Evolutionary conservation across 768 basidiomycete genomes (phyloP), one percentile per base, ranked within the genome.

Genomic region (Suillus subalutaceus): DNA sequence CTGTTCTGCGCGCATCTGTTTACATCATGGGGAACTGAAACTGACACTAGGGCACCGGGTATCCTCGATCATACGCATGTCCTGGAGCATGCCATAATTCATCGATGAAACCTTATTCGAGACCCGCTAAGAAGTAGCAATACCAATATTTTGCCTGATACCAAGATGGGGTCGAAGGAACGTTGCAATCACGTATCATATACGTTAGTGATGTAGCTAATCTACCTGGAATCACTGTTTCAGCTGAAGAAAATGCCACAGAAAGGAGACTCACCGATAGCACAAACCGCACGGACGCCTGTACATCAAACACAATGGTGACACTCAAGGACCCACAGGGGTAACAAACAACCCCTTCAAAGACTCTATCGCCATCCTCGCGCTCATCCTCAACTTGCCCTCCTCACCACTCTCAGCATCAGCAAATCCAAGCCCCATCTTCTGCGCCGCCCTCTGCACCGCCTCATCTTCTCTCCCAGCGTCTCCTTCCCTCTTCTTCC

Each of bases 401-500:
- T 72, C 74, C 44, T 62, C 70, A 32, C 32, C 3, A 32, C 8
- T 41, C 23, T 10, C 44, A 46, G 65, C 72, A 26, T 74, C 67
- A 3, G 70, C 70, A 52, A 81, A 82, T 3, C 67, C 81, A 72
- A 85, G 66, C 4, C 84, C 85, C 4, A 84, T 74, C 58, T 79
- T 79, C 59, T 79, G 79, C 12, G 88, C 83, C 0, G 67, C 77
- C 62, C 32, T 32, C 32, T 3, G 32, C 32, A 92, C 85, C 7
- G 67, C 77, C 62, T 80, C 79, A 72, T 89, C 83, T 37, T 72
- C 78, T 32, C 85, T 77, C 48, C 85, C 82, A 69, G 80, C 80
- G 30, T 77, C 75, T 0, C 89, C 89, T 63, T 88, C 85, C 32
- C 74, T 74, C 57, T 82, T 82, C 71, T 90, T 84, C 41, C 77